Evolutionary conservation across 176 grass and related monocot species (phyloP), one percentile per base, ranked within the genome.

Genomic region (Bothriochloa decipiens): DNA sequence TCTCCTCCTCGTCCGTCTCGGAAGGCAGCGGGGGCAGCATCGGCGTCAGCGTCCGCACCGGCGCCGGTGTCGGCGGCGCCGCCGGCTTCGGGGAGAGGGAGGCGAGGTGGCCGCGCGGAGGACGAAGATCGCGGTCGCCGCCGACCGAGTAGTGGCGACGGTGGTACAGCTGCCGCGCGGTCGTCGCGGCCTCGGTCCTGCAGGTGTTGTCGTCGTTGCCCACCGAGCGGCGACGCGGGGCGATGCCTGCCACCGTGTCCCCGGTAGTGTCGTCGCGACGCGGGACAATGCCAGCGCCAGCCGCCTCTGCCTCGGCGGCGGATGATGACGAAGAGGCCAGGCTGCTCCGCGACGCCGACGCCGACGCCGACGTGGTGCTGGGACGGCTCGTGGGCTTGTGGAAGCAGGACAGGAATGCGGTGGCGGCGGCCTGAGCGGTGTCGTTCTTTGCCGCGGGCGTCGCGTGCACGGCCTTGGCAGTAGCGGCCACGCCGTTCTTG

Each of bases 61-160:
- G 57, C 7, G 28, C 37, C 6, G 32, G 84, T 10, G 16, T 15
- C 2, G 81, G 53, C 1, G 1, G 20, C 32, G 12, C 40, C 41
- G 11, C 65, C 35, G 43, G 12, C 3, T 64, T 72, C 29, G 26
- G 57, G 12, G 81, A 84, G 16, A 35, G 65, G 5, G 84, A 85
- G 22, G 68, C 57, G 8, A 72, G 58, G 8, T 90, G 85, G 74
- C 94, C 81, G 69, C 92, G 82, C 11, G 55, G 47, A 3, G 61
- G 73, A 50, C 85, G 53, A 68, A 87, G 64, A 68, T 91, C 82
- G 9, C n/a, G 67, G 58, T 94, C 89, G 60, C 91, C 87, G n/a
- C 85, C 89, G 41, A 91, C 67, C 6, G 89, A 92, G 83, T 79
- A 86, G 76, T 94, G 80, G 15, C 94, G 82, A 14, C 67, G 81